Percentiles rank a stretch among this genome's conserved stretches.
Conservation (phyloP, 2,329 filamentous ascomycete genomes). For the Alternaria novae-zelandiae region DNA sequence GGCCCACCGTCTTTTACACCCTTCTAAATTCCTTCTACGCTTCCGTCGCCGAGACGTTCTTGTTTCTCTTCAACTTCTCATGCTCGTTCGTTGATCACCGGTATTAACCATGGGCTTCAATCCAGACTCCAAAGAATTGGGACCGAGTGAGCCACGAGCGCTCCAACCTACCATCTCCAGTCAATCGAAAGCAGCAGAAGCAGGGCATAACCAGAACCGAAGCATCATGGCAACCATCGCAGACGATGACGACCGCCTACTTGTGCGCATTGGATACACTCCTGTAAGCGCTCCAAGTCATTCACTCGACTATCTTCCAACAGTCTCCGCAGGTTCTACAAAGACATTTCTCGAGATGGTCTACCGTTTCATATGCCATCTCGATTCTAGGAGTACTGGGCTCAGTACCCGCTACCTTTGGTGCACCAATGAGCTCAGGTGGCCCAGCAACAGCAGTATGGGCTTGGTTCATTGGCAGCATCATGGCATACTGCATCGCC, state of each 20-base stretch:
- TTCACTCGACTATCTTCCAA: constrained; percentile 20
- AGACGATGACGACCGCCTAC: constrained; percentile 65
- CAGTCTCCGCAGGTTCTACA: constrained; percentile 59
- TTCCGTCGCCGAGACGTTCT: constrained; percentile 8
- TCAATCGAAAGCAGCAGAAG: constrained; percentile 34
- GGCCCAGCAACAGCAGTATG: constrained; percentile 70
- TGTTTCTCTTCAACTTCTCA: constrained; percentile 17
- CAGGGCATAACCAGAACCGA: constrained; percentile 17
- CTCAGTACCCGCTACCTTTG: constrained; percentile 70
- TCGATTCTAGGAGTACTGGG: constrained; percentile 69
- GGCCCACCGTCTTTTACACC: constrained; percentile 38
- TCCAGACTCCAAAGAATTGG: constrained; percentile 29
- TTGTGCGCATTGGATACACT: constrained; percentile 68
- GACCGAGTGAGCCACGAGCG: constrained; percentile 14
- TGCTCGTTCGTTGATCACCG: constrained; percentile 26
- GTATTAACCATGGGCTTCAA: constrained; percentile 37
- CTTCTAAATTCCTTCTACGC: constrained; percentile 28
- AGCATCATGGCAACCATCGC: constrained; percentile 57
- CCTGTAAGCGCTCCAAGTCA: constrained; percentile 55
- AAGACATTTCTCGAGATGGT: constrained; percentile 71
- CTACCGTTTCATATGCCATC: constrained; percentile 70
- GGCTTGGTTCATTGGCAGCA: constrained; percentile 69
- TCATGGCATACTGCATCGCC: constrained; percentile 69
- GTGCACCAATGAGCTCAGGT: constrained; percentile 63
- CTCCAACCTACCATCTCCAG: constrained; percentile 27